Evolutionary conservation across 805 yeast genomes (phyloP), one percentile per base, ranked within the genome.

Genomic region (Pichia occidentalis): DNA sequence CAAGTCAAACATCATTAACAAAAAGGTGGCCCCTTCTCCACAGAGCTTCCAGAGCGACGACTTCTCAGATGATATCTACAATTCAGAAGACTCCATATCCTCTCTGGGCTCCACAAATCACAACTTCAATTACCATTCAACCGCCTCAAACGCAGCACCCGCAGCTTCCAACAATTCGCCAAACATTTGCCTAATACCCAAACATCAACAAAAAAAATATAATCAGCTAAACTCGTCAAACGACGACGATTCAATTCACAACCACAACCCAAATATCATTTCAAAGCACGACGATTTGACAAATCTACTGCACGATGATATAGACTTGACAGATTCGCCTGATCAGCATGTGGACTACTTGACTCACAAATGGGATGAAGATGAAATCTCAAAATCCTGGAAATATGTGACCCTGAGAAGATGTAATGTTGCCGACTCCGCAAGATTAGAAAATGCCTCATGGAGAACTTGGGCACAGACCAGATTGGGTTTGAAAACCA

Each of bases 401-500:
- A 71, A 95, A 48, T 92, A 92, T 57, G 82, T 92, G 40, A 87
- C 86, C 29, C 63, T 77, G 45, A 77, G 83, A 50, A 73, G 95
- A 32, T 84, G 84, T 45, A 90, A 85, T 54, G 82, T 85, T 44
- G 95, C 95, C n/a, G 57, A 59, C 65, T 76, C 77, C 48, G 94
- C 84, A 22, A 62, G 95, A 34, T 65, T 84, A 33, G 90, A 84
- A 56, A 84, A 84, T 52, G 94, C 96, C 11, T 73, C 85, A 22
- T 92, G 97, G 97, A 73, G 98, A 58, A 85, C 95, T 17, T 90
- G 97, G 97, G 88, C 96, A 10, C 92, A 90, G 61, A 74, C 92
- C 37, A 75, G 83, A 49, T 73, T 75, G 46, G 70, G 77, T 22
- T 62, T 80, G 37, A 63, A 68, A 46, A 92, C 98, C 0, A 85